Percentiles rank a stretch among this genome's conserved stretches.
phyloP scores from a whole-genome alignment of 2,329 filamentous ascomycete genomes.

The Cryphonectria naterciae region DNA sequence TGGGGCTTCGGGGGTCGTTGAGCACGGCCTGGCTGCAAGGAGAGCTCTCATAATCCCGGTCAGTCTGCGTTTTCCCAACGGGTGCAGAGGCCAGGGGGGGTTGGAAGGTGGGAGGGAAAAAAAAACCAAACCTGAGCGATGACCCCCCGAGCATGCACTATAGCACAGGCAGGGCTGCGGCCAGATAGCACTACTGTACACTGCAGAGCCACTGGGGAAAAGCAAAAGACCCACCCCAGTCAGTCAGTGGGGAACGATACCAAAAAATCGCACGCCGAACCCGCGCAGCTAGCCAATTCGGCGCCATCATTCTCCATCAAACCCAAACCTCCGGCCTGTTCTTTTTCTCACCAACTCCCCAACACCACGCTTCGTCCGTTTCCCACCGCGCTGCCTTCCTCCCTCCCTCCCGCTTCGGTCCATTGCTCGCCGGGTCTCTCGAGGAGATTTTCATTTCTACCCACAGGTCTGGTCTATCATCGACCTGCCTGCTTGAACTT shows the following conservation, averaged over 20 bases:
- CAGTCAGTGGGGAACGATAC: neutral
- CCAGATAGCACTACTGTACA: neutral
- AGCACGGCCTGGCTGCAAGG: slow-evolving; percentile 18
- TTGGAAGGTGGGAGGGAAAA: neutral
- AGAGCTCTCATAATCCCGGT: slow-evolving; percentile 19
- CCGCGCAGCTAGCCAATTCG: slow-evolving; percentile 21
- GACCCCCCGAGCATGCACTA: neutral
- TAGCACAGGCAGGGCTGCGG: neutral
- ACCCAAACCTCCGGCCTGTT: slow-evolving; percentile 24
- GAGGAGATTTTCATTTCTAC: slow-evolving; percentile 25
- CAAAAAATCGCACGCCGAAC: slow-evolving; percentile 30
- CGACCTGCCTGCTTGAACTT: slow-evolving; percentile 30
- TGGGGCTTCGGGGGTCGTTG: slow-evolving; percentile 14
- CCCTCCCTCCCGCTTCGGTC: slow-evolving; percentile 24
- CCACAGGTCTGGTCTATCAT: slow-evolving; percentile 20
- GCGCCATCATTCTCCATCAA: slow-evolving; percentile 20
- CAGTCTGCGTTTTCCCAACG: slow-evolving; percentile 23
- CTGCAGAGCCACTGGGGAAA: neutral
- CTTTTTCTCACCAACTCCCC: slow-evolving; percentile 11
- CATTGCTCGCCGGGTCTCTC: slow-evolving; percentile 12
- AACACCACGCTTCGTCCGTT: slow-evolving; percentile 26
- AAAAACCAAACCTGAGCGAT: neutral
- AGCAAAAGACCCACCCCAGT: neutral
- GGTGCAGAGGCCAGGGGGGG: neutral
- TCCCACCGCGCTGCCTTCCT: slow-evolving; percentile 18